Base-by-base conservation (phyloP, 1,284 basidiomycete species). In the Malassezia slooffiae region DNA sequence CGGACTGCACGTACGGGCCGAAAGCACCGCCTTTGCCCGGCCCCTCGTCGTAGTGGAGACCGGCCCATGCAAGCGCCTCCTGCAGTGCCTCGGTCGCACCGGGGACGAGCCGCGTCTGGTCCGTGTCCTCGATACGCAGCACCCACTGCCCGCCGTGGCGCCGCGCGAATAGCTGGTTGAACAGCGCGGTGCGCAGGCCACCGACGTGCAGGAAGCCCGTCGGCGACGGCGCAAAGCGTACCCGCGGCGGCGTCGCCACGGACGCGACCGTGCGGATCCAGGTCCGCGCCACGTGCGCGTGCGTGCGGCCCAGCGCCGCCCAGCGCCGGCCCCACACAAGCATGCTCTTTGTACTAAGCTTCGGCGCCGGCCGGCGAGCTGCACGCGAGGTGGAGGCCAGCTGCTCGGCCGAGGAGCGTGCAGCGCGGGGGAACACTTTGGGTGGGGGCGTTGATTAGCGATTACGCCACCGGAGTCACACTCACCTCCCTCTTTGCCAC, bases 161-260 rank as follows among this genome's bases (percentile, higher is more conserved):
- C 56, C 77, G 77, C 1, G 89, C 85, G 46, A 83, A 81, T 0
- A 96, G 72, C 62, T 95, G 78, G 67, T 97, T 97, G 73, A 90
- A 90, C 3, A 97, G 74, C 0, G 90, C 93, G 36, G 90, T 97
- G 15, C 93, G 74, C n/a, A 99, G 77, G 0, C 93, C 91, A 2
- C 91, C 91, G 1, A 99, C 79, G 71, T 97, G 91, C 2, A 97
- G 75, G 34, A 81, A 78, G 3, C 93, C 91, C 0, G 93, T 99
- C 0, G 93, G 93, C 0, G 91, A 96, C 0, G 93, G 91, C 0
- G 91, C 91, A 70, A 99, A 97, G 6, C 91, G 81, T 7, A 97
- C 61, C 38, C 74, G 64, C 17, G 34, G 30, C 12, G 20, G 17
- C 34, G 21, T 13, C 6, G 7, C 6, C 19, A 21, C n/a, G 30